Evolutionary conservation across 768 basidiomycete genomes (phyloP).

Genomic region (Suillus brevipes): DNA sequence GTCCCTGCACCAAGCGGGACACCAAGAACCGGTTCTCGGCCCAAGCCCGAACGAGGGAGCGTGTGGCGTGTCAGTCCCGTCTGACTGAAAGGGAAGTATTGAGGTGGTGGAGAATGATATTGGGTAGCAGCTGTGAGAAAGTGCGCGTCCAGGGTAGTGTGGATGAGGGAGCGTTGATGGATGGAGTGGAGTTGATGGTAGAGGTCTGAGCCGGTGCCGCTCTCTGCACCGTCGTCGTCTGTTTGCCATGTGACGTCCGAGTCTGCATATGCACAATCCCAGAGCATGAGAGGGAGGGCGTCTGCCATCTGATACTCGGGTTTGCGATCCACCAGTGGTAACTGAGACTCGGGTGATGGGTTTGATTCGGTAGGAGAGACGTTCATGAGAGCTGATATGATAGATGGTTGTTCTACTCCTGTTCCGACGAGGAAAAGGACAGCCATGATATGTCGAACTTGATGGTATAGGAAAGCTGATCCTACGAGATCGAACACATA

Average conservation of each 20-base stretch:
- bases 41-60: constrained; percentile 18
- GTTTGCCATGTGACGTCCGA: constrained; percentile 74
- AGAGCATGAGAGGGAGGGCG: constrained; percentile 85
- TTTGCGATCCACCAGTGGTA: constrained; percentile 63
- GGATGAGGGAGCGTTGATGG: constrained; percentile 61
- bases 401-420: constrained; percentile 68
- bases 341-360: constrained; percentile 19
- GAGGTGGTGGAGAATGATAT: constrained; percentile 47
- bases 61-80: constrained; percentile 24
- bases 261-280: constrained; percentile 79
- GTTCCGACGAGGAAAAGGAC: constrained; percentile 85
- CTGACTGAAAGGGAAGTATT: constrained; percentile 37
- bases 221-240: constrained; percentile 37
- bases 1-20: constrained; percentile 76
- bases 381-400: constrained; percentile 76
- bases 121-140: constrained; percentile 58
- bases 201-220: constrained; percentile 38
- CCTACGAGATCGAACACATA: constrained; percentile 85
- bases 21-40: constrained; percentile 35
- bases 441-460: constrained; percentile 93
- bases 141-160: constrained; percentile 57
- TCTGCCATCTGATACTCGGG: constrained; percentile 96
- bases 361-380: constrained; percentile 38
- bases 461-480: constrained; percentile 90
- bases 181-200: constrained; percentile 55